Conservation (phyloP, 345 rosid genomes). For the Leavenworthia alabamica region DNA sequence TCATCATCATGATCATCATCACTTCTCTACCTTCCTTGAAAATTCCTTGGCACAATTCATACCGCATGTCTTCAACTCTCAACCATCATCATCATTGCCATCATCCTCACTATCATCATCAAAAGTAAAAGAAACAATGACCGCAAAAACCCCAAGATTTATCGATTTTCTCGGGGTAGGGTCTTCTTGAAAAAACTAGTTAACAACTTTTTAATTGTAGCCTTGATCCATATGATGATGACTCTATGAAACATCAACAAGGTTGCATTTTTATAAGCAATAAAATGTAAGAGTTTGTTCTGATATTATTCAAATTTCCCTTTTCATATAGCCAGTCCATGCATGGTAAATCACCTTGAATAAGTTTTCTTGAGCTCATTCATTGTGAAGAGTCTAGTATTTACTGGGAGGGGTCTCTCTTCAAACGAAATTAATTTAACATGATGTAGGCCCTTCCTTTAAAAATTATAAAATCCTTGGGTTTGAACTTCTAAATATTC, state of each 20-base stretch:
- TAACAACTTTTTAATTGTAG: conserved; percentile 3
- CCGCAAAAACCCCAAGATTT: conserved; percentile 32
- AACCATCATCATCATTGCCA: conserved; percentile 39
- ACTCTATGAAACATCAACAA: conserved; percentile 6
- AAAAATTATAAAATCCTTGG: too few species aligned
- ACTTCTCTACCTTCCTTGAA: conserved; percentile 25
- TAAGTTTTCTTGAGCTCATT: too few species aligned
- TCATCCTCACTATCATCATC: conserved; percentile 25
- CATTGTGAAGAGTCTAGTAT: conserved; percentile 15
- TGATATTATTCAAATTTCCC: background rate
- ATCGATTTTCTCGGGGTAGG: conserved; percentile 68
- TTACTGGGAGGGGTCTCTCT: too few species aligned
- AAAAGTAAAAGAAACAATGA: conserved; percentile 26
- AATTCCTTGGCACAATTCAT: conserved; percentile 34
- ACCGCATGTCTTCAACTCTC: conserved; percentile 33
- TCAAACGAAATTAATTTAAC: too few species aligned
- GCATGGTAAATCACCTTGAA: too few species aligned
- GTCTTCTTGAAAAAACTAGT: background rate
- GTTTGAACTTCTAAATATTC: too few species aligned
- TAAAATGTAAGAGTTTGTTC: background rate
- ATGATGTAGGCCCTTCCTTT: too few species aligned
- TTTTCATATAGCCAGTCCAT: background rate
- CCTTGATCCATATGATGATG: background rate
- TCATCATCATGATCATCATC: conserved; percentile 30
- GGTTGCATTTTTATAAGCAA: conserved; percentile 13